A percentile compares a stretch with the other conserved stretches of the same genome.
Conservation (phyloP, 2,329 filamentous ascomycete genomes). For the Didymella lethalis region DNA sequence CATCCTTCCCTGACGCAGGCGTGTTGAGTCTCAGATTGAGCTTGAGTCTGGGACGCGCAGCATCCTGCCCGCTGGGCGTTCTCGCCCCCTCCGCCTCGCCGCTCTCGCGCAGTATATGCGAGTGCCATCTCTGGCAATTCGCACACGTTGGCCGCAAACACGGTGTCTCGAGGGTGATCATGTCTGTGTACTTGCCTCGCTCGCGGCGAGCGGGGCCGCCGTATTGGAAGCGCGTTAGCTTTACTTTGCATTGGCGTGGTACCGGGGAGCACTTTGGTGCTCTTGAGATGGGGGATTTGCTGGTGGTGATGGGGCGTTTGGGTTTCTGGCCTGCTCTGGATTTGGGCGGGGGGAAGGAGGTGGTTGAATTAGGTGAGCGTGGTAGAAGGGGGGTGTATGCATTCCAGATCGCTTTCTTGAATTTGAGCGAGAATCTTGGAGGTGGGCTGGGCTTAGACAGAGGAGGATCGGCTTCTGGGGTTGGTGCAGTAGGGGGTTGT, state of each 20-base stretch:
- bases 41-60: not conserved
- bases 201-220: slow-evolving; percentile 22
- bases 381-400: not conserved
- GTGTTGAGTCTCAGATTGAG: not conserved
- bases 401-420: slow-evolving; percentile 28
- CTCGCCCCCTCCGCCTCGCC: not conserved
- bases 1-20: not conserved
- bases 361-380: too few relatives aligned
- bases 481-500: not conserved
- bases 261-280: not conserved
- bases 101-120: slow-evolving; percentile 6
- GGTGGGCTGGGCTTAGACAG: not conserved
- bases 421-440: slow-evolving; percentile 9
- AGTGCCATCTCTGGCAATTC: slow-evolving; percentile 27
- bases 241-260: slow-evolving; percentile 25
- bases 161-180: slow-evolving; percentile 23
- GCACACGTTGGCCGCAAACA: slow-evolving; percentile 27
- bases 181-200: slow-evolving; percentile 12
- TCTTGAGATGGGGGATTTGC: not conserved
- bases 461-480: not conserved
- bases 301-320: not conserved
- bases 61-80: not conserved
- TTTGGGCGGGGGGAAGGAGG: not conserved
- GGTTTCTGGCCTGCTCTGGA: not conserved
- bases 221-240: slow-evolving; percentile 27